A percentile compares a stretch with the other conserved stretches of the same genome.
Evolutionary conservation across 2,329 filamentous ascomycete species (phyloP).

Genomic region (Tolypocladium guangdongense): DNA sequence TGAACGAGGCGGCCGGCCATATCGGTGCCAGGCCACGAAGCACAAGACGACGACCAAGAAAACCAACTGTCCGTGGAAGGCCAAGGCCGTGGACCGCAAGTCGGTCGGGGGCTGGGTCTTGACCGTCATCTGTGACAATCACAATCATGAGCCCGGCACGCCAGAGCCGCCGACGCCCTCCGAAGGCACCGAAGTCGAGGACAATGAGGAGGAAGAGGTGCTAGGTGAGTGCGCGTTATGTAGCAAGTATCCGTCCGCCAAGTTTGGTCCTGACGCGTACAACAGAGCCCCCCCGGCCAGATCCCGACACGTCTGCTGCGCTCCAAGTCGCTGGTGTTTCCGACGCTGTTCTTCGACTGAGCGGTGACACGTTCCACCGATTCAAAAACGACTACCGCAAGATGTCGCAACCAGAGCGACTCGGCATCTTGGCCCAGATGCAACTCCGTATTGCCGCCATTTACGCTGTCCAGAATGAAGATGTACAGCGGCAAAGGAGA

Average conservation of each 20-base stretch:
- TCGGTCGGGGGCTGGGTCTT: conserved; percentile 32
- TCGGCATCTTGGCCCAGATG: conserved; percentile 26
- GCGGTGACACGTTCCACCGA: conserved; percentile 32
- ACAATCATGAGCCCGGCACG: conserved; percentile 33
- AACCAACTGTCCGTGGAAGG: conserved; percentile 34
- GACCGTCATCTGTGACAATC: conserved; percentile 31
- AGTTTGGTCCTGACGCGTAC: conserved; percentile 4
- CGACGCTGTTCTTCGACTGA: conserved; percentile 25
- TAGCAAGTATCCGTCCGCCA: not conserved
- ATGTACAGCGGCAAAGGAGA: conserved; percentile 27
- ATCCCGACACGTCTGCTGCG: conserved; percentile 25
- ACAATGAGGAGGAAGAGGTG: conserved; percentile 14
- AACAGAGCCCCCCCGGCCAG: conserved; percentile 20
- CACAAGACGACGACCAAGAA: conserved; percentile 35
- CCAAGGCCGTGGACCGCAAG: conserved; percentile 33
- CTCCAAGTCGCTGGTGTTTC: conserved; percentile 29
- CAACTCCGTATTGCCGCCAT: conserved; percentile 32
- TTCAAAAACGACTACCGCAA: conserved; percentile 33
- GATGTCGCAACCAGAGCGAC: conserved; percentile 27
- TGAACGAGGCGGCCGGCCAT: conserved; percentile 31
- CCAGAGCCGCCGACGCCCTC: conserved; percentile 29
- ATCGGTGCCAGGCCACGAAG: conserved; percentile 32
- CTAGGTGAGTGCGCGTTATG: conserved; percentile 2
- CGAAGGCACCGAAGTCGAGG: conserved; percentile 21
- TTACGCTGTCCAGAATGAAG: conserved; percentile 33